phyloP scores from a whole-genome alignment of 2,329 filamentous ascomycete species.

The Alternaria hordeiaustralica region DNA sequence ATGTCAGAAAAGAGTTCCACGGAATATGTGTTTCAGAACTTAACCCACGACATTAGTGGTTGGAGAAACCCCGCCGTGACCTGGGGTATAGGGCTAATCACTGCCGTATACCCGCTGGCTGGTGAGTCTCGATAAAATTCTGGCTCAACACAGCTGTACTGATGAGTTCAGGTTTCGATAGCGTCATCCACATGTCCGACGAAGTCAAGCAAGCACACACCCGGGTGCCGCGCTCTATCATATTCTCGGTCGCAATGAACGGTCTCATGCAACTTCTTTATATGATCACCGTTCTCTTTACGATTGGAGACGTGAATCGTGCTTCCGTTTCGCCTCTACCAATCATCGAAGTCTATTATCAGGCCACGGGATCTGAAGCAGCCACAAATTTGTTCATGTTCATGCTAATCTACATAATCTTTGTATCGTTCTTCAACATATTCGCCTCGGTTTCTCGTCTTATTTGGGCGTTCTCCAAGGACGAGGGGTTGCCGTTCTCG shows the following conservation, averaged over 20 bases:
- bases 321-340: slow-evolving; percentile 38
- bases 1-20: slow-evolving; percentile 49
- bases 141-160: neutral
- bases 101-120: slow-evolving; percentile 28
- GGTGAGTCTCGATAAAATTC: neutral
- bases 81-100: slow-evolving; percentile 48
- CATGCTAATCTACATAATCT: slow-evolving; percentile 42
- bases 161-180: slow-evolving; percentile 51
- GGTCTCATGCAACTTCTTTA: slow-evolving; percentile 51
- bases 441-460: slow-evolving; percentile 57
- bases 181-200: slow-evolving; percentile 52
- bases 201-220: slow-evolving; percentile 30
- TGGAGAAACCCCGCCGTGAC: slow-evolving; percentile 55
- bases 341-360: slow-evolving; percentile 58
- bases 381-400: slow-evolving; percentile 52
- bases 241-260: slow-evolving; percentile 54
- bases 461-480: slow-evolving; percentile 58
- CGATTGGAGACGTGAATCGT: slow-evolving; percentile 53
- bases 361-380: slow-evolving; percentile 30
- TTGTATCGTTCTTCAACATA: slow-evolving; percentile 46
- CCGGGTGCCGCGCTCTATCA: slow-evolving; percentile 45
- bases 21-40: slow-evolving; percentile 54
- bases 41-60: slow-evolving; percentile 51
- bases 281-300: slow-evolving; percentile 53
- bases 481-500: slow-evolving; percentile 52